phyloP scores from a whole-genome alignment of 108 stramenopile species.

The Fistulifera pelliculosa region DNA sequence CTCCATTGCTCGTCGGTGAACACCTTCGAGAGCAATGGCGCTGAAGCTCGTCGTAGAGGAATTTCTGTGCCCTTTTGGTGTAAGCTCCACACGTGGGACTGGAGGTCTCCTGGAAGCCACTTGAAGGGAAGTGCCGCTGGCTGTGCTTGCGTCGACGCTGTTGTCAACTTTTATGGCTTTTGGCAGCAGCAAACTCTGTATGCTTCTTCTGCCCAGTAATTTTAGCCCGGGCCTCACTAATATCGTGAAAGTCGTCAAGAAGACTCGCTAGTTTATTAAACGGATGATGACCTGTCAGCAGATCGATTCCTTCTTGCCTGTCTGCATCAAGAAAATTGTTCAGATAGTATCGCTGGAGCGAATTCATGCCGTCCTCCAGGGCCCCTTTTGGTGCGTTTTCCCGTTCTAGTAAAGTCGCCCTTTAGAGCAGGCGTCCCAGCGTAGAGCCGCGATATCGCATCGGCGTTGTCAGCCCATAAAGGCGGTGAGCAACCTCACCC shows the following conservation, averaged over 20 bases:
- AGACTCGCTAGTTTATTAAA: conserved; percentile 16
- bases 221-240: conserved; percentile 1
- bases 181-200: conserved; percentile 15
- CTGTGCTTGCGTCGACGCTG: not conserved
- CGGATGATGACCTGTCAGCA: conserved; percentile 64
- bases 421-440: conserved; percentile 94
- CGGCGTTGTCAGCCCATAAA: conserved; percentile 89
- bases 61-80: too few relatives aligned
- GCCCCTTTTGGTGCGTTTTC: conserved; percentile 87
- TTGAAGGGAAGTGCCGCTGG: conserved; percentile 20
- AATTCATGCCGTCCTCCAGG: conserved; percentile 93
- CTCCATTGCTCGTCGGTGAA: too few relatives aligned
- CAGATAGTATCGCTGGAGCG: conserved; percentile 89
- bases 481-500: conserved; percentile 70
- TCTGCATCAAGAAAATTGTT: conserved; percentile 93
- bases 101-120: conserved; percentile 69
- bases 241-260: conserved; percentile 5
- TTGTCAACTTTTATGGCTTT: not conserved
- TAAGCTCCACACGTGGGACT: conserved; percentile 35
- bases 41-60: too few relatives aligned
- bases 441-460: conserved; percentile 86
- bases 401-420: conserved; percentile 91
- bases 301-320: conserved; percentile 94
- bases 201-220: not conserved
- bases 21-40: too few relatives aligned